Evolutionary conservation across 1,284 basidiomycete species (phyloP).

Genomic region (Pterulicium gracile): DNA sequence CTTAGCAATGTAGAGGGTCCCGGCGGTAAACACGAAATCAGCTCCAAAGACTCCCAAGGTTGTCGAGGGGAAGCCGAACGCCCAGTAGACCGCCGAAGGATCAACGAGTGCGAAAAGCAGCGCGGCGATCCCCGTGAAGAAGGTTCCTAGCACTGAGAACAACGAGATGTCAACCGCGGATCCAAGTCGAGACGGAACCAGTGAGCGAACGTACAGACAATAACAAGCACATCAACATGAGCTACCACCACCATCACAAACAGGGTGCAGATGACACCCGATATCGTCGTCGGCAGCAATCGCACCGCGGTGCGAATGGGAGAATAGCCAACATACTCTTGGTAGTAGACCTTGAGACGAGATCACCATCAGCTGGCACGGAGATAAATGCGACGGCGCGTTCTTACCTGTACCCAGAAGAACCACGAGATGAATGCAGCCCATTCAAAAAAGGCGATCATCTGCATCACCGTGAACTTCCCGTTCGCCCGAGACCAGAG

Average conservation of each 20-base stretch:
- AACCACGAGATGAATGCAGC: conserved; percentile 46
- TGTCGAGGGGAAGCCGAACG: conserved; percentile 54
- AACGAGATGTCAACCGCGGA: too few relatives aligned
- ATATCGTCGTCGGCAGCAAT: conserved; percentile 1
- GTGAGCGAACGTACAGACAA: neutral
- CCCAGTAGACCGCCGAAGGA: conserved; percentile 44
- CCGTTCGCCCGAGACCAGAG: conserved; percentile 65
- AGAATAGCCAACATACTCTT: conserved; percentile 1
- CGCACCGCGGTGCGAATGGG: conserved; percentile 1
- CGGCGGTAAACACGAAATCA: conserved; percentile 53
- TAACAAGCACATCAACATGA: conserved; percentile 1
- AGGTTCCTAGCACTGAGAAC: conserved; percentile 22
- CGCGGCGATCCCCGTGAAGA: conserved; percentile 38
- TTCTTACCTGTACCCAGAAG: conserved; percentile 41
- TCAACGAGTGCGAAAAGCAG: conserved; percentile 50
- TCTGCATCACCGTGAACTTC: conserved; percentile 53
- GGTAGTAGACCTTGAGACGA: conserved; percentile 1
- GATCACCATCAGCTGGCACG: neutral
- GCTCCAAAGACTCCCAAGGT: conserved; percentile 47
- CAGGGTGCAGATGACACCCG: neutral
- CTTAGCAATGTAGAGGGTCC: conserved; percentile 49
- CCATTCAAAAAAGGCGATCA: conserved; percentile 63
- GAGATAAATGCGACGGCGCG: neutral
- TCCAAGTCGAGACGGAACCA: neutral
- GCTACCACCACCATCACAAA: conserved; percentile 2